Percentiles rank a stretch among this genome's conserved stretches.
phyloP scores from a whole-genome alignment of 805 yeast genomes.

The Starmerella stigmatis region DNA sequence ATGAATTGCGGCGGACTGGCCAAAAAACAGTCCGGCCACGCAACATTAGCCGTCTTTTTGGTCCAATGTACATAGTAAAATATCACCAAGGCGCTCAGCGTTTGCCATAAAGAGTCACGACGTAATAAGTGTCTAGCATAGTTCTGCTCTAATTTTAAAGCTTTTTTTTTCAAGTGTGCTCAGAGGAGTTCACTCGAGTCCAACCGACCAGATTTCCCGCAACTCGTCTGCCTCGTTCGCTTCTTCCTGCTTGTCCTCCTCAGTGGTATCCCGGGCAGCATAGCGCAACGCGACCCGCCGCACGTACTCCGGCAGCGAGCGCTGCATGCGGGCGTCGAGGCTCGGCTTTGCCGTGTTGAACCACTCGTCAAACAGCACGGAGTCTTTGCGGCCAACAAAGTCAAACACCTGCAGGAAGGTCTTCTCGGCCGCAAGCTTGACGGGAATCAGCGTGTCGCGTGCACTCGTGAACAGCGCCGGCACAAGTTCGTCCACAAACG shows the following conservation, averaged over 20 bases:
- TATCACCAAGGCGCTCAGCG: too few relatives aligned
- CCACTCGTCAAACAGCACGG: conserved; percentile 55
- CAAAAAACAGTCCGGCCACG: not conserved
- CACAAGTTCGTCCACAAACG: conserved; percentile 46
- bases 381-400: conserved; percentile 48
- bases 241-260: conserved; percentile 67
- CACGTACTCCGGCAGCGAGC: conserved; percentile 81
- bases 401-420: conserved; percentile 65
- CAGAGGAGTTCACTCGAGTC: conserved; percentile 14
- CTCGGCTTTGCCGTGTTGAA: conserved; percentile 33
- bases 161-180: too few relatives aligned
- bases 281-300: conserved; percentile 81
- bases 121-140: too few relatives aligned
- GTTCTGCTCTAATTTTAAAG: too few relatives aligned
- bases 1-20: not conserved
- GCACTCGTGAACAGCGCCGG: conserved; percentile 73
- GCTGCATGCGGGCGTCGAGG: conserved; percentile 27
- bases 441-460: conserved; percentile 80
- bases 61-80: not conserved
- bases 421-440: conserved; percentile 88
- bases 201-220: conserved; percentile 20
- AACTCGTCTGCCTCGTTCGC: conserved; percentile 59
- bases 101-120: too few relatives aligned
- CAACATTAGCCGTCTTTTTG: too few relatives aligned
- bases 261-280: conserved; percentile 77